These are phyloP conservation scores for Phaffomyces opuntiae DNA, from an alignment of 805 yeast species.

Conservation along the genomic window DNA sequence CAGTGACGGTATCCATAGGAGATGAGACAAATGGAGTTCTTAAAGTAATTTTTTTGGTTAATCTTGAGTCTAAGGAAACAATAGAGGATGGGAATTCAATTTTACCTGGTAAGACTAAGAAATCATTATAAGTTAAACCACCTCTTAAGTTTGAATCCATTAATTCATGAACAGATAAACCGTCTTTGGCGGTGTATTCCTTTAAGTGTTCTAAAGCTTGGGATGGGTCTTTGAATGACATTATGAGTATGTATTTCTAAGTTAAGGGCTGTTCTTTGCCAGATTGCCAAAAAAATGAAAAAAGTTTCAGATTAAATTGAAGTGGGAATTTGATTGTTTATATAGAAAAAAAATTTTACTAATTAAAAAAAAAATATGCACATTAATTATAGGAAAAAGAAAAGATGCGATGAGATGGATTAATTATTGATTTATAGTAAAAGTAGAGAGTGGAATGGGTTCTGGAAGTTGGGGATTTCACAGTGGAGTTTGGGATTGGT, in stretches of 20 bases:
- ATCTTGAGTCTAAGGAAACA: conserved; percentile 75
- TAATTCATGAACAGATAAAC: conserved; percentile 72
- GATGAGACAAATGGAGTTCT: conserved; percentile 95
- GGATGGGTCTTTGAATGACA: conserved; percentile 36
- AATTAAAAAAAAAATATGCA: neutral
- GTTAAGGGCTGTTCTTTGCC: conserved; percentile 20
- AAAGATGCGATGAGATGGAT: conserved; percentile 2
- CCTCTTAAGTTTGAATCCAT: conserved; percentile 90
- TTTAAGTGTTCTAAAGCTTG: conserved; percentile 65
- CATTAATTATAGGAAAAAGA: conserved; percentile 1
- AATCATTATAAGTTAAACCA: conserved; percentile 96
- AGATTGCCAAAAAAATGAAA: conserved; percentile 24
- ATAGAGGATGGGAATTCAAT: conserved; percentile 76
- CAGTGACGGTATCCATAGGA: conserved; percentile 99
- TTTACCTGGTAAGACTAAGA: conserved; percentile 91
- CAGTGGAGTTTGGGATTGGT: too few relatives aligned
- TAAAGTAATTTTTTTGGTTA: conserved; percentile 87
- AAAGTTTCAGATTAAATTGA: neutral
- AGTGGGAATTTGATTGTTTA: neutral
- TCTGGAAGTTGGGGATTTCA: too few relatives aligned
- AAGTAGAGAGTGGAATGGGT: too few relatives aligned
- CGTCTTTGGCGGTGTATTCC: conserved; percentile 69
- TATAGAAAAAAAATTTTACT: conserved; percentile 4
- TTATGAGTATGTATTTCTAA: conserved; percentile 7
- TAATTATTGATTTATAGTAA: neutral